A percentile compares a stretch with the other conserved stretches of the same genome.
Evolutionary conservation across 2,329 filamentous ascomycete genomes (phyloP).

Genomic region (Periconia digitata): DNA sequence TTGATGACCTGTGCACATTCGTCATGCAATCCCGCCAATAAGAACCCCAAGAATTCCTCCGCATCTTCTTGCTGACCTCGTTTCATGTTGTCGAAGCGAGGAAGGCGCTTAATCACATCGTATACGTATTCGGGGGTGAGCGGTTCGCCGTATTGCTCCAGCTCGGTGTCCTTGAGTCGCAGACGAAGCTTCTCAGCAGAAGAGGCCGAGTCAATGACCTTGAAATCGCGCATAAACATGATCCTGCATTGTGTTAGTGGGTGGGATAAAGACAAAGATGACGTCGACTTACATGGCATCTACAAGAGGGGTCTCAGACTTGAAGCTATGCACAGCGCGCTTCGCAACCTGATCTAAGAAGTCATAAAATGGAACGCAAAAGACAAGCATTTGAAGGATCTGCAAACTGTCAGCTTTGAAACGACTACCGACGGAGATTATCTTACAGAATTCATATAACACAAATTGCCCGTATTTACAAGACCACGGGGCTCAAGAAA

Average conservation of each 20-base stretch:
- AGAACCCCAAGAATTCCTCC: constrained; percentile 92
- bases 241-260: constrained; percentile 60
- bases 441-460: constrained; percentile 98
- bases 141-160: constrained; percentile 87
- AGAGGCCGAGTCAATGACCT: constrained; percentile 75
- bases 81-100: constrained; percentile 91
- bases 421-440: not conserved
- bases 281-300: constrained; percentile 80
- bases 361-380: constrained; percentile 90
- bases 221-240: constrained; percentile 93
- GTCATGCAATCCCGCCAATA: constrained; percentile 89
- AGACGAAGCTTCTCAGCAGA: constrained; percentile 73
- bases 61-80: constrained; percentile 97
- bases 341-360: constrained; percentile 87
- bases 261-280: not conserved
- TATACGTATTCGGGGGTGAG: constrained; percentile 96
- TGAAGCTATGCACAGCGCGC: constrained; percentile 85
- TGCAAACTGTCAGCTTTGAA: constrained; percentile 47
- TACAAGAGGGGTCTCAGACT: constrained; percentile 88
- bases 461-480: constrained; percentile 98
- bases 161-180: constrained; percentile 75
- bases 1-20: constrained; percentile 82
- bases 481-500: constrained; percentile 92
- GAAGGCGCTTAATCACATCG: constrained; percentile 81
- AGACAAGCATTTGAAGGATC: constrained; percentile 94